Base-by-base conservation (phyloP, 2,329 filamentous ascomycete genomes). In the Alternaria dauci region DNA sequence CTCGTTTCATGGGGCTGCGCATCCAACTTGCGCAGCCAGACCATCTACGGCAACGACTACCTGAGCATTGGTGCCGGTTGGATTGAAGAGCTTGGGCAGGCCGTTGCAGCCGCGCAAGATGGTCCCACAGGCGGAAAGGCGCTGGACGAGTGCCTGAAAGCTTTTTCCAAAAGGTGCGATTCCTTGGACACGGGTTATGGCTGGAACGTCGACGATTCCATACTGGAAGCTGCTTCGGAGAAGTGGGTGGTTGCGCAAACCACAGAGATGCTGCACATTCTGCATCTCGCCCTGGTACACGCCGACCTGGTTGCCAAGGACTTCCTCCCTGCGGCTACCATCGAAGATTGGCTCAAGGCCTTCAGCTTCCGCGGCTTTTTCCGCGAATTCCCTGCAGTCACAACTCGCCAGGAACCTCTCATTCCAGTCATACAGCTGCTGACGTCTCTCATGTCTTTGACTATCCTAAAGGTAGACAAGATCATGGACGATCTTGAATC, bases 271-370 rank as follows among this genome's bases (percentile, higher is more conserved):
- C 82, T 91, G 39, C 91, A 95, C 72, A 85, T 89, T 41, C 82
- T 95, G 77, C 89, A 92, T 50, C 83, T 93, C 16, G 80, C 93
- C 25, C 91, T 94, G 68, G 85, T 92, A 66, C 83, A 91, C 20
- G 79, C 93, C 34, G 89, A 91, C 64, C 80, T 86, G 47, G 84
- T 69, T 6, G 63, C 61, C 14, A 67, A 73, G 36, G 74, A 67
- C 55, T 79, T 76, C 46, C 55, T 77, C 44, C 62, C 72, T 34
- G 61, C 71, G 48, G 63, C 66, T n/a, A 75, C 70, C 14, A 69
- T 78, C 32, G 71, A 76, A 34, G 67, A 72, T 28, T 79, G 76
- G 76, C 75, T 78, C 59, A 65, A 65, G 6, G 69, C 68, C 12
- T 69, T 76, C 52, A 52, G 63, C 59, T 63, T 67, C 11, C 64